phyloP scores from a whole-genome alignment of 148 eudicot genomes.

The Cornus controversa region DNA sequence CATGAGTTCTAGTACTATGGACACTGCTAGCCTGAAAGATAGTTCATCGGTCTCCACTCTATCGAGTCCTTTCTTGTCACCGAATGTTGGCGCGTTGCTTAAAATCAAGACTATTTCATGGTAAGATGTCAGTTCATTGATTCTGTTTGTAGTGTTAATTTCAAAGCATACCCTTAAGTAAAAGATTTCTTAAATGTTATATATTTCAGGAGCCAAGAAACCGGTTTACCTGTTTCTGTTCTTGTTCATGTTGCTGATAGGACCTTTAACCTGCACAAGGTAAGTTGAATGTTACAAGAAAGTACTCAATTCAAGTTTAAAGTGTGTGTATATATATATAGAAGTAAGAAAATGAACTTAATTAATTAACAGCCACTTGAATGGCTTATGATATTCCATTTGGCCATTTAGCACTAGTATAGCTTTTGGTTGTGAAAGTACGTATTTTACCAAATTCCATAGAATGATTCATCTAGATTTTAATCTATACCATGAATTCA shows the following conservation, averaged over 20 bases:
- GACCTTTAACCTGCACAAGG: conserved; percentile 88
- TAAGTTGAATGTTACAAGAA: conserved; percentile 16
- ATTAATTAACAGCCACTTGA: too few relatives aligned
- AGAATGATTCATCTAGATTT: too few relatives aligned
- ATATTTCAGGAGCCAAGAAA: conserved; percentile 84
- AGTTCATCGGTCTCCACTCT: conserved; percentile 26
- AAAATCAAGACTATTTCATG: conserved; percentile 92
- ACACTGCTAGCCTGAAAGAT: conserved; percentile 46
- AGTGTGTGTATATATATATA: background rate
- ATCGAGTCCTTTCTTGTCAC: conserved; percentile 80
- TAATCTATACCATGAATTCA: too few relatives aligned
- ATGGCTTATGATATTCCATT: too few relatives aligned
- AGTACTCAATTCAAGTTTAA: background rate
- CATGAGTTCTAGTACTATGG: conserved; percentile 38
- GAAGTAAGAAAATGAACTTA: background rate
- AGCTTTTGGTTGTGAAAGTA: too few relatives aligned
- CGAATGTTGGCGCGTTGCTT: conserved; percentile 80
- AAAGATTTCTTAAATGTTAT: background rate
- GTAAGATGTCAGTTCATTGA: conserved; percentile 20
- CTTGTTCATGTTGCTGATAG: conserved; percentile 63
- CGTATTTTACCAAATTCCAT: too few relatives aligned
- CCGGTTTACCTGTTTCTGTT: conserved; percentile 69
- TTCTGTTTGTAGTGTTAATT: background rate
- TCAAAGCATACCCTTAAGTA: background rate
- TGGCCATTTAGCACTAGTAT: too few relatives aligned